Conservation (phyloP, 176 grass and related monocot species). For the Musa acuminata region DNA sequence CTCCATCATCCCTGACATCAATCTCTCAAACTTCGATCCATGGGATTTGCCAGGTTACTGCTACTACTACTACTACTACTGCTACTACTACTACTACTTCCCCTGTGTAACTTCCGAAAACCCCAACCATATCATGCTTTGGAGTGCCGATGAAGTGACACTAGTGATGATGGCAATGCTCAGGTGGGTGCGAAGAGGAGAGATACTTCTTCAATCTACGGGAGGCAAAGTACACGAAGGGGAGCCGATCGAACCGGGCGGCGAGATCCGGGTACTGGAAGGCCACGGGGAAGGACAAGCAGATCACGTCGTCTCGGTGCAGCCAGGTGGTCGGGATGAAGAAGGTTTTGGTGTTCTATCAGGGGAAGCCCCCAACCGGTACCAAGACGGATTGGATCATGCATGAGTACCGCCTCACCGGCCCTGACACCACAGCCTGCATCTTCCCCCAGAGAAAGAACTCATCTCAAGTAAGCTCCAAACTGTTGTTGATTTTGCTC, state of each 20-base stretch:
- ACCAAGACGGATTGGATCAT: conserved; percentile 19
- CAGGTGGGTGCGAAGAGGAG: conserved; percentile 19
- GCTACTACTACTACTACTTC: no score
- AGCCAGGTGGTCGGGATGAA: conserved; percentile 26
- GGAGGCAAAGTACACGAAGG: conserved; percentile 15
- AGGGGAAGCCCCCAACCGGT: conserved; percentile 13
- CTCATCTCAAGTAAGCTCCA: conserved; percentile 7
- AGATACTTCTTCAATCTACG: conserved; percentile 17
- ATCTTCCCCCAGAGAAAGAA: conserved; percentile 11
- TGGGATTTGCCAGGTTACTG: conserved; percentile 13
- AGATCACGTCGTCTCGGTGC: not conserved
- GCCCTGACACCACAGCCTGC: not conserved
- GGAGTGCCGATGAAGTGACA: no score
- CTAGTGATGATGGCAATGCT: not conserved
- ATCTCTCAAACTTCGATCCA: conserved; percentile 11
- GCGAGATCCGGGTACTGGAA: conserved; percentile 20
- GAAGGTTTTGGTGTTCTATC: conserved; percentile 19
- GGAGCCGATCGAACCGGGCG: conserved; percentile 13
- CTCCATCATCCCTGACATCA: conserved; percentile 15
- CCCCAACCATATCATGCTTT: no score
- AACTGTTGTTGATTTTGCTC: no score
- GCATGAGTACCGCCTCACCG: conserved; percentile 20
- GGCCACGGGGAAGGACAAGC: conserved; percentile 23
- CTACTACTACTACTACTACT: no score
- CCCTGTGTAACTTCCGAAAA: no score